Base-by-base conservation (phyloP, 2,329 filamentous ascomycete genomes). In the Aspergillus sp. region DNA sequence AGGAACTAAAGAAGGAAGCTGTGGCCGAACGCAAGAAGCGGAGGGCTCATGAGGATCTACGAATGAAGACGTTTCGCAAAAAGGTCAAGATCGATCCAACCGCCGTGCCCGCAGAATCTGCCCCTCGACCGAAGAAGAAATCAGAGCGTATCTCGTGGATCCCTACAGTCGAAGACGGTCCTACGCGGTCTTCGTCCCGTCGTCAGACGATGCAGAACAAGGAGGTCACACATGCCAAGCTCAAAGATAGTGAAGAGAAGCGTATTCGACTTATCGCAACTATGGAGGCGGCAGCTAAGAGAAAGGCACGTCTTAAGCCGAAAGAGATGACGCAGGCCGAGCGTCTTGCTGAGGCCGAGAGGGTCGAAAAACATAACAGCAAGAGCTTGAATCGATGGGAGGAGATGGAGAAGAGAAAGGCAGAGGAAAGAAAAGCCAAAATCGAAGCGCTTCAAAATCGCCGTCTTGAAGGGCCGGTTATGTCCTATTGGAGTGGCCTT, bases 351-450 rank as follows among this genome's bases (percentile, higher is more conserved):
- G 88, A 95, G 66, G 90, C 90, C 1, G 88, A 85, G 12, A 72
- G 83, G 41, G 84, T 94, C 6, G 93, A 97, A 67, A 85, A 86
- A 66, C 77, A 84, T 57, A 96, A 98, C 66, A 80, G 85, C 54
- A 94, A 88, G 75, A 97, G 86, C 66, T 71, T 95, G 59, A 96
- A 91, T 60, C 79, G 88, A 44, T 97, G 91, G 90, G 90, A 97
- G 65, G 86, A 89, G 65, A 88, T 89, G 6, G 93, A 98, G 69
- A 90, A 89, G 68, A 83, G 86, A 62, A 82, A 91, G 46, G 86
- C 90, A 53, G 88, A 91, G 57, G 87, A 95, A 60, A 79, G 91
- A 48, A 79, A 82, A 51, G 86, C 83, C 33, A 91, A 86, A 68
- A 74, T 97, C 38, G 90, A 91, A 33, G 93, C 91, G 10, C 73